Percentiles rank a stretch among this genome's conserved stretches.
These are phyloP conservation scores for Salix exigua DNA, from an alignment of 345 rosid species.

Conservation along the genomic window DNA sequence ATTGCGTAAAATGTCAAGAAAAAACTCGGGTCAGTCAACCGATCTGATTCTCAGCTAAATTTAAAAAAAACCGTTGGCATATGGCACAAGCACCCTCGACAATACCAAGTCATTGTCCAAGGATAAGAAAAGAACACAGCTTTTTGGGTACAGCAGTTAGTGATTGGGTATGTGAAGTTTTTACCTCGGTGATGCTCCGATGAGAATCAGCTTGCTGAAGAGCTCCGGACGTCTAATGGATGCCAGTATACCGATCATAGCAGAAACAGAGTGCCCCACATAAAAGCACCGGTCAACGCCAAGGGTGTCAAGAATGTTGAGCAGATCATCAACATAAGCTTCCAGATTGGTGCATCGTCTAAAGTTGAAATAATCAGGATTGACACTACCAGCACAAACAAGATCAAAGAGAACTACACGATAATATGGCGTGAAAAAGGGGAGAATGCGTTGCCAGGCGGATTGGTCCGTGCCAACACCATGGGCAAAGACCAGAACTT, in stretches of 20 bases:
- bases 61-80: neutral
- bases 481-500: conserved; percentile 62
- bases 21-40: neutral
- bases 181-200: conserved; percentile 82
- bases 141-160: neutral
- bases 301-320: conserved; percentile 64
- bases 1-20: neutral
- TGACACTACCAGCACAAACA: conserved; percentile 85
- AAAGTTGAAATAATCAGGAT: conserved; percentile 69
- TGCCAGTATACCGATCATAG: conserved; percentile 81
- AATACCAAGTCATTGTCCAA: neutral
- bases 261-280: conserved; percentile 87
- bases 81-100: neutral
- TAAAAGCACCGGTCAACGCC: conserved; percentile 55
- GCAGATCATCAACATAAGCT: conserved; percentile 70
- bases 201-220: conserved; percentile 67
- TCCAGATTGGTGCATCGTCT: conserved; percentile 62
- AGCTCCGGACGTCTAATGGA: conserved; percentile 76
- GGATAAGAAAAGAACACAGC: neutral
- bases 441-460: conserved; percentile 81
- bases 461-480: conserved; percentile 90
- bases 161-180: neutral
- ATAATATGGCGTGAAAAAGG: conserved; percentile 45
- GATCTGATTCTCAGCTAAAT: neutral
- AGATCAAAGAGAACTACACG: conserved; percentile 67